Evolutionary conservation across 2,329 filamentous ascomycete species (phyloP).

Genomic region (Waltergamsia citrina): DNA sequence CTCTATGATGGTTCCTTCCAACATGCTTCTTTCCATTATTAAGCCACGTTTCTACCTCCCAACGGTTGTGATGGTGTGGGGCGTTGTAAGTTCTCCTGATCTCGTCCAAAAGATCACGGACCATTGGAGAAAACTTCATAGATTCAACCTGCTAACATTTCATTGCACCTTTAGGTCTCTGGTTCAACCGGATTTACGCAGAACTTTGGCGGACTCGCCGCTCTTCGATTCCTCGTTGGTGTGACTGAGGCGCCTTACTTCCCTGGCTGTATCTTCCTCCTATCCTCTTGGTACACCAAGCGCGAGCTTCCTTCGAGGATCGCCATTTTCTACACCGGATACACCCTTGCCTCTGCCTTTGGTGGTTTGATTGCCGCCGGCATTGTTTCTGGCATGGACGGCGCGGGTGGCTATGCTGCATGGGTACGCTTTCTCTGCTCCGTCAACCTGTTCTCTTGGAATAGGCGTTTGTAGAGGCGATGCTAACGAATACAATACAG

Average conservation of each 20-base stretch:
- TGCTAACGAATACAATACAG: too few relatives aligned
- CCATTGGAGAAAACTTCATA: too few relatives aligned
- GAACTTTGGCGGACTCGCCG: conserved; percentile 24
- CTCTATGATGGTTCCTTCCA: conserved; percentile 21
- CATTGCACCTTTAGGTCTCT: too few relatives aligned
- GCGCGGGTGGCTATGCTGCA: conserved; percentile 7
- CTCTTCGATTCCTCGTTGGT: conserved; percentile 27
- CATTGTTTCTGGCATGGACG: conserved; percentile 12
- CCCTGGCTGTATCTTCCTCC: conserved; percentile 6
- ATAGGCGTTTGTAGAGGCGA: too few relatives aligned
- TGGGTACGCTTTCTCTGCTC: too few relatives aligned
- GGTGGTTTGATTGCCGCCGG: conserved; percentile 4
- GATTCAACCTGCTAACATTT: too few relatives aligned
- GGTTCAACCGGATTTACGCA: conserved; percentile 20
- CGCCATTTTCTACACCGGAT: conserved; percentile 5
- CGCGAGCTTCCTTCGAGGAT: conserved; percentile 3
- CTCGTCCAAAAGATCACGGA: too few relatives aligned
- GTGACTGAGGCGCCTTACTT: conserved; percentile 21
- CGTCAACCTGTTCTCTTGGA: too few relatives aligned
- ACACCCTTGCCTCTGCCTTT: conserved; percentile 2
- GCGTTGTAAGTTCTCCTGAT: too few relatives aligned
- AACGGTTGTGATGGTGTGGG: conserved; percentile 8
- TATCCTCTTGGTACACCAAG: conserved; percentile 6
- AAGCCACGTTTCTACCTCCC: conserved; percentile 7
- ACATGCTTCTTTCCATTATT: conserved; percentile 14